Percentiles rank a stretch among this genome's conserved stretches.
phyloP scores from a whole-genome alignment of 768 basidiomycete species.

The Suillus weaverae region DNA sequence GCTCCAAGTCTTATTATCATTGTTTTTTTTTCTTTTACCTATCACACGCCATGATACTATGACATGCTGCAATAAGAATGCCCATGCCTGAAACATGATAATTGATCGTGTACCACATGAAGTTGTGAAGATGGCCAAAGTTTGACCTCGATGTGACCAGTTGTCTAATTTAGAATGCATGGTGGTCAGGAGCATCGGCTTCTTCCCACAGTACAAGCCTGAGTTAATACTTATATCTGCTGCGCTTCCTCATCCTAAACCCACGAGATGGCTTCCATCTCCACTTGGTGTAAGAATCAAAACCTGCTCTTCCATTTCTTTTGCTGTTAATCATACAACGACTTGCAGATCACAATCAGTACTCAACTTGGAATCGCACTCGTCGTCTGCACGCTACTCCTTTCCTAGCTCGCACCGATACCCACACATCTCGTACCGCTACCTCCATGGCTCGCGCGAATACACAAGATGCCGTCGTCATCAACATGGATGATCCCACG shows the following conservation, averaged over 20 bases:
- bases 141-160: background rate
- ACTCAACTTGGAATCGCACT: slow-evolving; percentile 59
- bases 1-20: slow-evolving; percentile 7
- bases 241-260: slow-evolving; percentile 10
- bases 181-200: background rate
- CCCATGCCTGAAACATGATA: slow-evolving; percentile 12
- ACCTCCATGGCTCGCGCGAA: slow-evolving; percentile 47
- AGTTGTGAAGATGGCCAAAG: background rate
- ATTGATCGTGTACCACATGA: background rate
- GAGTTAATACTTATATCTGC: background rate
- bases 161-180: slow-evolving; percentile 3
- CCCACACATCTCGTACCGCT: slow-evolving; percentile 47
- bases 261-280: slow-evolving; percentile 31
- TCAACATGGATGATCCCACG: slow-evolving; percentile 22
- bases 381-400: slow-evolving; percentile 51
- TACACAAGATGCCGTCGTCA: slow-evolving; percentile 24
- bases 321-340: slow-evolving; percentile 9
- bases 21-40: slow-evolving; percentile 25
- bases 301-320: slow-evolving; percentile 2
- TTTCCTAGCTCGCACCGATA: slow-evolving; percentile 52
- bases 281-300: slow-evolving; percentile 39
- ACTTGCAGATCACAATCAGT: slow-evolving; percentile 46
- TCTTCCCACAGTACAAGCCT: slow-evolving; percentile 1
- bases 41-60: slow-evolving; percentile 12
- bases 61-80: slow-evolving; percentile 16